phyloP scores from a whole-genome alignment of 352 stramenopile genomes.

The Globisporangium perplexum region DNA sequence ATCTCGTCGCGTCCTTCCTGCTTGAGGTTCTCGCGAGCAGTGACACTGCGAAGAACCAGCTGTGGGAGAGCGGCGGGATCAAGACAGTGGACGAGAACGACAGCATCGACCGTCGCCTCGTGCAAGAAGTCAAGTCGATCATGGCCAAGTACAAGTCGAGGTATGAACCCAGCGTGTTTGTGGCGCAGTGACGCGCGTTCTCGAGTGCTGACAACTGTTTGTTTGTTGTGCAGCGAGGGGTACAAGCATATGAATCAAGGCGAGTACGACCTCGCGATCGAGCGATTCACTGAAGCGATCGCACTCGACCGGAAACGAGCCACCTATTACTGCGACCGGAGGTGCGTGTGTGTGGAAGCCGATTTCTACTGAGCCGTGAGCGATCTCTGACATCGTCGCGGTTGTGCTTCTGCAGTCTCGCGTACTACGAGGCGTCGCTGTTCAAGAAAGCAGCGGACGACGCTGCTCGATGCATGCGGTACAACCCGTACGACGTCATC shows the following conservation, averaged over 20 bases:
- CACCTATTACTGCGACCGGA: constrained; percentile 91
- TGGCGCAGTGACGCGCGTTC: not conserved
- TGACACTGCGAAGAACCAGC: constrained; percentile 32
- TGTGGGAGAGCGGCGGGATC: constrained; percentile 37
- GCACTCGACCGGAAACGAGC: constrained; percentile 80
- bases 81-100: constrained; percentile 31
- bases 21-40: constrained; percentile 37
- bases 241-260: constrained; percentile 89
- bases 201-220: not conserved
- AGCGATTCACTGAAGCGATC: constrained; percentile 92
- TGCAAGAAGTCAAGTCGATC: constrained; percentile 59
- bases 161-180: not conserved
- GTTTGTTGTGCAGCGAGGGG: constrained; percentile 56
- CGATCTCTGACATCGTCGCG: not conserved
- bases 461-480: constrained; percentile 85
- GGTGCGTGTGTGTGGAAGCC: constrained; percentile 39
- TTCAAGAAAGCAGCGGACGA: constrained; percentile 88
- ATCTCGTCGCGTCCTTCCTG: constrained; percentile 43
- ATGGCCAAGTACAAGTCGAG: constrained; percentile 51
- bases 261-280: constrained; percentile 86
- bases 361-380: too few species aligned
- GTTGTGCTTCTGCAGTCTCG: constrained; percentile 27
- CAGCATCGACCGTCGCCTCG: constrained; percentile 37
- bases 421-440: constrained; percentile 54
- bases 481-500: constrained; percentile 93